Percentiles rank a stretch among this genome's conserved stretches.
Conservation (phyloP, 2,329 filamentous ascomycete genomes). For the Colletotrichum orchidophilum region DNA sequence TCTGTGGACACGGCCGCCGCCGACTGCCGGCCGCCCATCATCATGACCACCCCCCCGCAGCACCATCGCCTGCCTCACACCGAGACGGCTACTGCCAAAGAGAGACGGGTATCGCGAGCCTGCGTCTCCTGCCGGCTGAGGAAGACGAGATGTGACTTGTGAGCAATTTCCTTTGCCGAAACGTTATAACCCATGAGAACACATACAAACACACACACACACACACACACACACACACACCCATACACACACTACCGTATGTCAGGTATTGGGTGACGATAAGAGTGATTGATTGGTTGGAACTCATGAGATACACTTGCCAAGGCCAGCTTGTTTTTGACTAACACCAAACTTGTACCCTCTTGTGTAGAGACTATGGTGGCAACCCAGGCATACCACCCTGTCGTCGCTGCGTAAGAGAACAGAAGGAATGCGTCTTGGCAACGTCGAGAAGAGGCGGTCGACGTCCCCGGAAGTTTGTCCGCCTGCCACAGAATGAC, state of each 20-base stretch:
- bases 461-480: conserved; percentile 41
- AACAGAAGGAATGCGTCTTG: conserved; percentile 49
- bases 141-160: conserved; percentile 46
- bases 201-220: too few species aligned
- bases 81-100: conserved; percentile 33
- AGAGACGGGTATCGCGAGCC: conserved; percentile 44
- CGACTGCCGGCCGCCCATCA: background rate
- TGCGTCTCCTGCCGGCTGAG: conserved; percentile 44
- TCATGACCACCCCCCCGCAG: background rate
- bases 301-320: too few species aligned
- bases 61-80: conserved; percentile 11
- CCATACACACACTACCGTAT: too few species aligned
- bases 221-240: too few species aligned
- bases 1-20: conserved; percentile 10
- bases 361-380: conserved; percentile 41
- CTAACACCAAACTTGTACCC: background rate
- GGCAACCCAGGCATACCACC: conserved; percentile 47
- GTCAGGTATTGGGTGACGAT: background rate
- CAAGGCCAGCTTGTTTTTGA: background rate
- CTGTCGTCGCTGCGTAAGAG: conserved; percentile 49
- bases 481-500: conserved; percentile 1
- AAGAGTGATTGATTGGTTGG: background rate
- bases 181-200: background rate
- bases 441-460: conserved; percentile 52
- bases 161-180: conserved; percentile 27